Base-by-base conservation (phyloP, 2,329 filamentous ascomycete species). In the Ilyonectria destructans region DNA sequence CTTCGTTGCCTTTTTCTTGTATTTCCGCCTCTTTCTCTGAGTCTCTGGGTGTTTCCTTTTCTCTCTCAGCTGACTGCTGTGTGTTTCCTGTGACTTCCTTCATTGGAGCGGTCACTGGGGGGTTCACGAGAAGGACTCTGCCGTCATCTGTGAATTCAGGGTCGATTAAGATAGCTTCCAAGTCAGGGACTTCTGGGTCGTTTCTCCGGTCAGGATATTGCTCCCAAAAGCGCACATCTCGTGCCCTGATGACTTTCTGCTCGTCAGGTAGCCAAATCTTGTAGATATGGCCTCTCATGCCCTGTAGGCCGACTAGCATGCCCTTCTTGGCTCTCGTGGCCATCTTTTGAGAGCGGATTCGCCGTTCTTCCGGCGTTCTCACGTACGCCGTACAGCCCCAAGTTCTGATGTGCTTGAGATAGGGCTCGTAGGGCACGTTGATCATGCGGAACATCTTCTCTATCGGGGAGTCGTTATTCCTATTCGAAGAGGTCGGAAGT, bases 301-400 rank as follows among this genome's bases (percentile, higher is more conserved):
- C 51, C 21, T 35, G 26, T 9, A 55, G 15, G 12, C 51, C 51
- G 29, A 55, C 51, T 17, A 55, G 29, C 7, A 35, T 12, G 33
- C 51, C 51, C 29, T 55, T 55, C 51, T 55, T 6, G 7, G 54
- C 54, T 26, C 33, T 15, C 6, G 17, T 7, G 6, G n/a, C 54
- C 33, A 40, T 56, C 19, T 56, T 43, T 19, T 56, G 29, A 31
- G 31, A 35, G 31, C 31, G 31, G 31, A 35, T 35, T 35, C 31
- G 31, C 31, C 31, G 31, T 35, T 35, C 51, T 35, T 55, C 51
- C 6, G 29, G 51, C 13, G 35, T 55, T 7, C 51, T 17, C 10
- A 56, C 33, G 54, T 56, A 56, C 2, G 54, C 33, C 8, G 19
- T 23, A 26, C 33, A 56, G 4, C 54, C 54, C 54, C 33, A 56